phyloP scores from a whole-genome alignment of 345 rosid genomes.

The Laguncularia racemosa region DNA sequence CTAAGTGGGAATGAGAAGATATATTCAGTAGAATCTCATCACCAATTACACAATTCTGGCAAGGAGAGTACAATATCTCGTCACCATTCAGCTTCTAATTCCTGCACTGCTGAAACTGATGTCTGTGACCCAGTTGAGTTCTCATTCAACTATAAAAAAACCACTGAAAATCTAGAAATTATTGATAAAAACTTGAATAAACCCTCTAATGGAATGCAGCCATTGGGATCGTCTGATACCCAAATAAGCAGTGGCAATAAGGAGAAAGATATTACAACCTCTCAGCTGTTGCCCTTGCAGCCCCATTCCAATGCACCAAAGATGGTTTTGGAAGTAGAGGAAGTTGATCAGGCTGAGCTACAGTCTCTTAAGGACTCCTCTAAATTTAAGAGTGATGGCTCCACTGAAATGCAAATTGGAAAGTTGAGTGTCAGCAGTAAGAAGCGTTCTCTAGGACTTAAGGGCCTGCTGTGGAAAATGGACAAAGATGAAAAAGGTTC shows the following conservation, averaged over 20 bases:
- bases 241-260: background rate
- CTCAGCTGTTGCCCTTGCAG: constrained; percentile 2
- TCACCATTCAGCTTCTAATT: too few relatives aligned
- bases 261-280: background rate
- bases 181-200: too few relatives aligned
- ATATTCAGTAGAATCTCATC: too few relatives aligned
- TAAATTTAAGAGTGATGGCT: constrained; percentile 5
- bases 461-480: constrained; percentile 13
- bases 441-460: constrained; percentile 42
- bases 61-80: too few relatives aligned
- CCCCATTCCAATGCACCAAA: background rate
- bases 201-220: too few relatives aligned
- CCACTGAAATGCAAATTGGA: constrained; percentile 7
- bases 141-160: too few relatives aligned
- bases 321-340: background rate
- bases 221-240: background rate
- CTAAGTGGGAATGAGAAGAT: too few relatives aligned
- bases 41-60: too few relatives aligned
- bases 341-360: background rate
- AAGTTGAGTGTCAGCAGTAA: constrained; percentile 15
- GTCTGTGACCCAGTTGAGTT: too few relatives aligned
- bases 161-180: too few relatives aligned
- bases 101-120: too few relatives aligned
- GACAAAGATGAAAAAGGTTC: constrained; percentile 26
- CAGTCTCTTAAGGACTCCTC: constrained; percentile 12